phyloP scores from a whole-genome alignment of 345 rosid genomes.

The Bruguiera sexangula region DNA sequence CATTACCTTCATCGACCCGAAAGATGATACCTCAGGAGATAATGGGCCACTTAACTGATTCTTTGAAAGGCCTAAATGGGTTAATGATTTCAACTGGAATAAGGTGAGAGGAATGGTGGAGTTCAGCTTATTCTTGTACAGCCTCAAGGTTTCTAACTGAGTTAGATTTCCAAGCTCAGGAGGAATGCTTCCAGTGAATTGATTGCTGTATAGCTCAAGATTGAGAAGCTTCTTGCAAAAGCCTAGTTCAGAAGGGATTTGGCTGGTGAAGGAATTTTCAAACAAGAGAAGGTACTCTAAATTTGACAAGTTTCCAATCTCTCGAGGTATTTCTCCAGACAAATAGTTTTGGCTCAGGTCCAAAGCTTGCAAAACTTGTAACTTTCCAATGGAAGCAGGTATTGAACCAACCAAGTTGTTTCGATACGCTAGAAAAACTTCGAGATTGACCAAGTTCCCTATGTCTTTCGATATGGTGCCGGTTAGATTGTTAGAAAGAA shows the following conservation, averaged over 20 bases:
- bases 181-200: conserved; percentile 62
- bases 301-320: conserved; percentile 62
- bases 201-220: conserved; percentile 54
- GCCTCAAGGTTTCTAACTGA: conserved; percentile 40
- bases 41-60: conserved; percentile 60
- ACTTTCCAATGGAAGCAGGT: conserved; percentile 54
- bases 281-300: conserved; percentile 38
- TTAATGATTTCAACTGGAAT: conserved; percentile 50
- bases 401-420: conserved; percentile 58
- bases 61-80: conserved; percentile 53
- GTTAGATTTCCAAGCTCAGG: conserved; percentile 59
- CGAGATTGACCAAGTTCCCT: conserved; percentile 58
- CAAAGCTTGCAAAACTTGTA: conserved; percentile 48
- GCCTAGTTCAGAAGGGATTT: conserved; percentile 64
- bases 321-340: conserved; percentile 58
- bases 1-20: conserved; percentile 49
- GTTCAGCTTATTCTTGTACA: conserved; percentile 50
- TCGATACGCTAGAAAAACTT: conserved; percentile 35
- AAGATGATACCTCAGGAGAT: conserved; percentile 48
- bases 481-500: conserved; percentile 56
- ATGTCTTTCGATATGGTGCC: conserved; percentile 51
- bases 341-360: conserved; percentile 57
- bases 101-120: conserved; percentile 69
- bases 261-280: conserved; percentile 51
- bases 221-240: conserved; percentile 43